Conservation (phyloP, 306 rosid genomes). For the Quercus bicolor region DNA sequence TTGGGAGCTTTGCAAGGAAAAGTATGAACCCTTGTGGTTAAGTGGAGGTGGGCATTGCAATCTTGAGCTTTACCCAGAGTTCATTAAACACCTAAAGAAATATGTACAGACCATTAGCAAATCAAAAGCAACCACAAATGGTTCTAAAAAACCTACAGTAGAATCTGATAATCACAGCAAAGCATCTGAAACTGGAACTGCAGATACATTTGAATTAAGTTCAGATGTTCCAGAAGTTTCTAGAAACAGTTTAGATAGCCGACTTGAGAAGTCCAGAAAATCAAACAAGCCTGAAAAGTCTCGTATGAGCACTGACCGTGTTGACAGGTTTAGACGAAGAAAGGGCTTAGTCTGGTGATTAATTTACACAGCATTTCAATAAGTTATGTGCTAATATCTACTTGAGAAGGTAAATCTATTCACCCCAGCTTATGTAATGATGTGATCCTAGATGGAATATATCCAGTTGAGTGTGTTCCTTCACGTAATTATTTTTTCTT, state of each 20-base stretch:
- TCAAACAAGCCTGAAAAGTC: slow-evolving; percentile 78
- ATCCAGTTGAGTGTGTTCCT: slow-evolving; percentile 29
- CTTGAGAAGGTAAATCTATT: slow-evolving; percentile 33
- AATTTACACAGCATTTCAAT: slow-evolving; percentile 43
- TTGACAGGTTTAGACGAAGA: slow-evolving; percentile 81
- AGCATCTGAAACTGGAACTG: slow-evolving; percentile 56
- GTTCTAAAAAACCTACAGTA: slow-evolving; percentile 35
- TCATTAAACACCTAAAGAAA: slow-evolving; percentile 90
- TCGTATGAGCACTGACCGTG: slow-evolving; percentile 95
- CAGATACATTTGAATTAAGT: slow-evolving; percentile 46
- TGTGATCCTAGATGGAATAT: slow-evolving; percentile 32
- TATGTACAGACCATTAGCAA: slow-evolving; percentile 79
- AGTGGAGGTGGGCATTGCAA: slow-evolving; percentile 92
- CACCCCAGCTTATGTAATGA: slow-evolving; percentile 25
- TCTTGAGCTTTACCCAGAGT: slow-evolving; percentile 91
- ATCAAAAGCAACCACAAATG: slow-evolving; percentile 65
- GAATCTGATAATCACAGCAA: slow-evolving; percentile 48
- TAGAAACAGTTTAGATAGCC: slow-evolving; percentile 97
- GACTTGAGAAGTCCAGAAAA: slow-evolving; percentile 81
- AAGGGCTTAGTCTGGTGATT: slow-evolving; percentile 79
- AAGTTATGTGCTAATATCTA: slow-evolving; percentile 34
- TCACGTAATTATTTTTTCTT: slow-evolving; percentile 9
- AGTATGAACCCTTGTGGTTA: slow-evolving; percentile 87
- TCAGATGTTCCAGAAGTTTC: slow-evolving; percentile 75
- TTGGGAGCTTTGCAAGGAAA: slow-evolving; percentile 84